A percentile compares a stretch with the other conserved stretches of the same genome.
Evolutionary conservation across 768 basidiomycete species (phyloP).

Genomic region (Collybia sordida): DNA sequence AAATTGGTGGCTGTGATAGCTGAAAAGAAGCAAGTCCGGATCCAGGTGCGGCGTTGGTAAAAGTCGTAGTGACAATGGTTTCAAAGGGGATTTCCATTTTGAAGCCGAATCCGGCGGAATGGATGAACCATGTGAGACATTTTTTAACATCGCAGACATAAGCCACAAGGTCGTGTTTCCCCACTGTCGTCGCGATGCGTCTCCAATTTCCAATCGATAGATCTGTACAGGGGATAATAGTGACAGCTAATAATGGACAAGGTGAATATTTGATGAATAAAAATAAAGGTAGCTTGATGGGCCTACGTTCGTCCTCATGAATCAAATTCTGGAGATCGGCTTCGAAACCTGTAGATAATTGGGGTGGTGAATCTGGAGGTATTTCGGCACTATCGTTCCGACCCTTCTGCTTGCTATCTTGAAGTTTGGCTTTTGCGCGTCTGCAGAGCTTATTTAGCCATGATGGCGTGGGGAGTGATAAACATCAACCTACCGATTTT

Average conservation of each 20-base stretch:
- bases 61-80: conserved; percentile 55
- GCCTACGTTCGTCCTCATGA: conserved; percentile 77
- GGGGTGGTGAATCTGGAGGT: conserved; percentile 51
- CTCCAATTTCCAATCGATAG: conserved; percentile 79
- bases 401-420: conserved; percentile 53
- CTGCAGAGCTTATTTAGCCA: conserved; percentile 33
- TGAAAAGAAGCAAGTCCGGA: conserved; percentile 60
- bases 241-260: conserved; percentile 49
- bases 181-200: conserved; percentile 57
- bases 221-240: conserved; percentile 74
- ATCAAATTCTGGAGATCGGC: conserved; percentile 62
- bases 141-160: conserved; percentile 70
- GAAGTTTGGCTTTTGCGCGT: conserved; percentile 80
- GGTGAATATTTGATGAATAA: not conserved
- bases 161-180: conserved; percentile 68
- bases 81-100: conserved; percentile 84
- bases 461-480: not conserved
- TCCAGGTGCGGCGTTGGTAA: conserved; percentile 52
- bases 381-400: conserved; percentile 32
- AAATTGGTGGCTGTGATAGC: conserved; percentile 66
- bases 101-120: conserved; percentile 69
- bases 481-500: conserved; percentile 59
- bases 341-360: conserved; percentile 51
- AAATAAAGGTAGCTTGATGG: not conserved
- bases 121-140: conserved; percentile 78